Percentiles rank a stretch among this genome's conserved stretches.
Conservation (phyloP, 371 early-diverging fungal genomes). For the Saksenaea oblongispora region DNA sequence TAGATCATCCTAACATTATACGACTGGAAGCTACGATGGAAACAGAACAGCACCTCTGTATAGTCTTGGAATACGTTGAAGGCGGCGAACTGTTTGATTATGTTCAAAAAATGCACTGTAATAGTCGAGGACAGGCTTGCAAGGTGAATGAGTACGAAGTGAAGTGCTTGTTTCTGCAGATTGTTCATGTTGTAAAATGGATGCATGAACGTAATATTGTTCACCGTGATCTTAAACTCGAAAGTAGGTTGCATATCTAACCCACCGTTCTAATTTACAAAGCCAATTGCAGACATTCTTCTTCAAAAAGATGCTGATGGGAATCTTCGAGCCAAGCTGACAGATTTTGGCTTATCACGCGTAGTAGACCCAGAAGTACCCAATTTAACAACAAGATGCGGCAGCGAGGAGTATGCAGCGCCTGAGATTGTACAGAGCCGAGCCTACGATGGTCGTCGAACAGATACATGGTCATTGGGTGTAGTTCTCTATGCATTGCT, state of each 20-base stretch:
- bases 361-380: conserved; percentile 48
- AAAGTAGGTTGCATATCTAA: conserved; percentile 57
- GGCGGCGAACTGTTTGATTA: conserved; percentile 31
- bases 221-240: conserved; percentile 79
- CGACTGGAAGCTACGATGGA: conserved; percentile 66
- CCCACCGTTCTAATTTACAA: not conserved
- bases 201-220: conserved; percentile 66
- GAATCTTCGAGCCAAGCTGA: conserved; percentile 61
- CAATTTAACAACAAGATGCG: conserved; percentile 59
- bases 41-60: conserved; percentile 53
- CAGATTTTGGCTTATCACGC: conserved; percentile 73
- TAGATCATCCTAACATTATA: conserved; percentile 64
- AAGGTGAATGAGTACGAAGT: conserved; percentile 21
- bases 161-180: conserved; percentile 33
- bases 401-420: conserved; percentile 81
- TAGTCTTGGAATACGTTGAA: conserved; percentile 37
- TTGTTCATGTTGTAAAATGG: conserved; percentile 57
- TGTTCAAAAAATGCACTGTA: conserved; percentile 25
- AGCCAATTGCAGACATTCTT: conserved; percentile 28
- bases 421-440: conserved; percentile 78
- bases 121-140: conserved; percentile 10
- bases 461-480: conserved; percentile 78
- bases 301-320: conserved; percentile 26
- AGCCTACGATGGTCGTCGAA: conserved; percentile 64
- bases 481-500: conserved; percentile 69